Base-by-base conservation (phyloP, 768 basidiomycete genomes). In the Termitomyces sp. region DNA sequence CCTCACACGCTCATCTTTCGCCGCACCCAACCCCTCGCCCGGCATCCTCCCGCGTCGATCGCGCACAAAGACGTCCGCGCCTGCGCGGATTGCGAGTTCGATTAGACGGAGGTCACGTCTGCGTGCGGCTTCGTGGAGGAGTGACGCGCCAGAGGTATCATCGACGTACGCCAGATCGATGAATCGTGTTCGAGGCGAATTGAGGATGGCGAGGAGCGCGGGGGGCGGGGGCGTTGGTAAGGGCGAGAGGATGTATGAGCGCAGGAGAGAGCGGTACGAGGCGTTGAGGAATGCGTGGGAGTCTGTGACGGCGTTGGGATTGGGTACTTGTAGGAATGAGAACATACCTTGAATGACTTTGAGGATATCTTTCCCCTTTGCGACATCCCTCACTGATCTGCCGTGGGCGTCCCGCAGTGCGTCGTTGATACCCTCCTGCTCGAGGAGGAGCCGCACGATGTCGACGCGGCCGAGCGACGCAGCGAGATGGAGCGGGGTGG, bases 1-100 rank as follows among this genome's bases (percentile, higher is more conserved):
- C 54, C 85, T 79, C 54, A 94, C 88, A 9, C 84, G 77, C 63
- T 96, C 92, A 46, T 91, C 91, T 64, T 86, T 89, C 7, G 84
- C 83, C n/a, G 73, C 71, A 5, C 86, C 84, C 5, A 50, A 7
- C 16, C 56, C 59, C 12, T 83, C 93, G 64, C 77, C 82, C 7
- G 73, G 86, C 73, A 75, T 80, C 62, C 78, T 86, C 0, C 94
- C 94, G 56, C 71, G 77, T 20, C 85, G 76, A 68, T 96, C 88
- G 4, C 93, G 77, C 2, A 89, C 86, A 64, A 95, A 95, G 4
- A 95, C 88, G 64, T 95, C 93, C 0, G 91, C 93, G 0, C 94
- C 94, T 9, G 88, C 87, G 22, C 88, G 81, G 2, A 94, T 83
- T 0, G 85, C 87, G n/a, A 93, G 78, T 63, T 96, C 91, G 25